phyloP scores from a whole-genome alignment of 179 eudicot species.

The Patellifolia procumbens region DNA sequence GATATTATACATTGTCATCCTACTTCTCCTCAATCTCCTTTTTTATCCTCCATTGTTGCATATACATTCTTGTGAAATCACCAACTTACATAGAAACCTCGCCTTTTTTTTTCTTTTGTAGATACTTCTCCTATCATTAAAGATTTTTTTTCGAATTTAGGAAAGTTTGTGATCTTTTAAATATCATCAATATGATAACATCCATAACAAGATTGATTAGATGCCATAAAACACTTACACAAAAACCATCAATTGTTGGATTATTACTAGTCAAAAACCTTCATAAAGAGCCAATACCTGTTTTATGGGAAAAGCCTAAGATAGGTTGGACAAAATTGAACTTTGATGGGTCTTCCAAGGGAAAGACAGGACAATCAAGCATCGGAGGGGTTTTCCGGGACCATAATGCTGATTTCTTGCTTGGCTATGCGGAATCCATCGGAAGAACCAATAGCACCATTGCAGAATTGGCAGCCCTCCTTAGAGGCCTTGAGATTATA shows the following conservation, averaged over 20 bases:
- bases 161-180: not conserved
- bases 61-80: constrained; percentile 12
- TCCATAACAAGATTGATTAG: constrained; percentile 21
- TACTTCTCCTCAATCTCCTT: not conserved
- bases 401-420: constrained; percentile 65
- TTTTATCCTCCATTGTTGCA: constrained; percentile 1
- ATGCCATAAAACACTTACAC: constrained; percentile 11
- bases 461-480: constrained; percentile 73
- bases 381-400: constrained; percentile 81
- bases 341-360: constrained; percentile 79
- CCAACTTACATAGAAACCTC: too few relatives aligned
- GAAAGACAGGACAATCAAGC: constrained; percentile 63
- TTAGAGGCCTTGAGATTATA: constrained; percentile 72
- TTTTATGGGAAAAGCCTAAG: constrained; percentile 75
- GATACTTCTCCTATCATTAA: not conserved
- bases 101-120: not conserved
- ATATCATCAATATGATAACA: constrained; percentile 27
- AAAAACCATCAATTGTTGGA: constrained; percentile 28
- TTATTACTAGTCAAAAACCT: constrained; percentile 36
- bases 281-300: constrained; percentile 54
- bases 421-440: constrained; percentile 76
- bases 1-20: not conserved
- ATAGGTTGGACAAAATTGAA: constrained; percentile 81
- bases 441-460: constrained; percentile 52
- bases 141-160: not conserved